Conservation (phyloP, 1,139 yeast genomes). For the Starmera stellimalicola region DNA sequence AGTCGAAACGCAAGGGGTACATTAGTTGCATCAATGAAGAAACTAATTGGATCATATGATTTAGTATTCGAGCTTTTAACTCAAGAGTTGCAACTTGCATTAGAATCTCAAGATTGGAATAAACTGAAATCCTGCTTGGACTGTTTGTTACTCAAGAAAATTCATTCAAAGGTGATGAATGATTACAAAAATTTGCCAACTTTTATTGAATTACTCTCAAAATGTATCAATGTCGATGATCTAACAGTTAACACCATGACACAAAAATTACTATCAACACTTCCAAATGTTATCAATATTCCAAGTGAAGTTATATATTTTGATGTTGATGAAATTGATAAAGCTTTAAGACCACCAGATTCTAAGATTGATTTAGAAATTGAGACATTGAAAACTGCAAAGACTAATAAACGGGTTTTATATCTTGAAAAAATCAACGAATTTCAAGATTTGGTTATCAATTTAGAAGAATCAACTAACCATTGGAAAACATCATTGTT, state of each 20-base stretch:
- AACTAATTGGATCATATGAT: conserved; percentile 61
- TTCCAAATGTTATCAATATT: conserved; percentile 38
- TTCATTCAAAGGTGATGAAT: conserved; percentile 45
- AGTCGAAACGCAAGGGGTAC: conserved; percentile 65
- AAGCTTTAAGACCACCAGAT: conserved; percentile 54
- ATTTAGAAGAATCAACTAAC: conserved; percentile 27
- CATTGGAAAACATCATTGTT: conserved; percentile 69
- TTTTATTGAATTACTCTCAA: conserved; percentile 39
- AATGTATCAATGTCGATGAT: conserved; percentile 53
- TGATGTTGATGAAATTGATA: conserved; percentile 34
- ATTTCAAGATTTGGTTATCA: conserved; percentile 36
- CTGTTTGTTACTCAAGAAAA: conserved; percentile 41
- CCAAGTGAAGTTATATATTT: conserved; percentile 56
- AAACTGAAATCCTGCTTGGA: conserved; percentile 62
- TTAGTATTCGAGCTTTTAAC: conserved; percentile 33
- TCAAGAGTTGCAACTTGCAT: conserved; percentile 39
- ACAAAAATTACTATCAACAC: conserved; percentile 38
- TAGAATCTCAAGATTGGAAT: conserved; percentile 46
- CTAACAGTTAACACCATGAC: conserved; percentile 43
- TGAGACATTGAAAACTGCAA: conserved; percentile 46
- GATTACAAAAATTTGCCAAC: conserved; percentile 46
- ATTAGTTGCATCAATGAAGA: conserved; percentile 61
- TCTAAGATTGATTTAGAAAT: conserved; percentile 46
- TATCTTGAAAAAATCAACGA: conserved; percentile 33
- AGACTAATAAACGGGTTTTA: conserved; percentile 41